Conservation (phyloP, 495 filamentous ascomycete genomes). For the Penicillium samsonianum region DNA sequence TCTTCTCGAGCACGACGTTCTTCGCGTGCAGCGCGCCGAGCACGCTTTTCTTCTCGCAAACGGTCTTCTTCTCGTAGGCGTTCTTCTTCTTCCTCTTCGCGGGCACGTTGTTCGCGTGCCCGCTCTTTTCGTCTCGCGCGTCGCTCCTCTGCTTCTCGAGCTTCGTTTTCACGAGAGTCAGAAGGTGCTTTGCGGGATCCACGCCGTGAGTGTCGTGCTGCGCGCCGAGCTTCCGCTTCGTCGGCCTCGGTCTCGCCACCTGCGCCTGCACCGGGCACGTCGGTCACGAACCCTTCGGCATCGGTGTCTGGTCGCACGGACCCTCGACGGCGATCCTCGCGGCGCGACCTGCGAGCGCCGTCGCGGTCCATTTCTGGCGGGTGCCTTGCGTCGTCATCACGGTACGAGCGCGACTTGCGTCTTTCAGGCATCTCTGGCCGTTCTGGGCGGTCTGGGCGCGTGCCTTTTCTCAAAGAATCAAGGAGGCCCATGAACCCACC, state of each 20-base stretch:
- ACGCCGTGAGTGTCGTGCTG: constrained; percentile 48
- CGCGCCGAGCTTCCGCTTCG: constrained; percentile 53
- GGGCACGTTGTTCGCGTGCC: constrained; percentile 36
- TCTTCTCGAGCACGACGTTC: constrained; percentile 51
- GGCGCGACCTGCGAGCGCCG: constrained; percentile 42
- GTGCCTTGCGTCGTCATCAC: constrained; percentile 38
- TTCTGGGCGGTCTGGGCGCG: constrained; percentile 39
- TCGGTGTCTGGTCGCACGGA: constrained; percentile 45
- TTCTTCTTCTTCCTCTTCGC: constrained; percentile 54
- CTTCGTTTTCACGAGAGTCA: constrained; percentile 33
- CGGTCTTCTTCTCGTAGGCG: constrained; percentile 48
- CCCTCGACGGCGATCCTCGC: constrained; percentile 45
- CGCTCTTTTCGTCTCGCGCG: constrained; percentile 45
- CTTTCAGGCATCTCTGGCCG: constrained; percentile 42
- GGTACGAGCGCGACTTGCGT: constrained; percentile 42
- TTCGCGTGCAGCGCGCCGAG: constrained; percentile 50
- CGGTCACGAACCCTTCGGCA: constrained; percentile 47
- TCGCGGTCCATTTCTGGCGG: constrained; percentile 47
- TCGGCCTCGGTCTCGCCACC: constrained; percentile 51
- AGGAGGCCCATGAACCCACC: constrained; percentile 52
- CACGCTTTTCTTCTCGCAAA: constrained; percentile 47
- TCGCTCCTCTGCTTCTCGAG: constrained; percentile 48
- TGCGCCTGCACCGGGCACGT: constrained; percentile 32
- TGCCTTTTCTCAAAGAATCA: constrained; percentile 44
- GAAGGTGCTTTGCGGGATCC: constrained; percentile 39